Evolutionary conservation across 768 basidiomycete genomes (phyloP), one percentile per base, ranked within the genome.

Genomic region (Phlegmacium glaucopus): DNA sequence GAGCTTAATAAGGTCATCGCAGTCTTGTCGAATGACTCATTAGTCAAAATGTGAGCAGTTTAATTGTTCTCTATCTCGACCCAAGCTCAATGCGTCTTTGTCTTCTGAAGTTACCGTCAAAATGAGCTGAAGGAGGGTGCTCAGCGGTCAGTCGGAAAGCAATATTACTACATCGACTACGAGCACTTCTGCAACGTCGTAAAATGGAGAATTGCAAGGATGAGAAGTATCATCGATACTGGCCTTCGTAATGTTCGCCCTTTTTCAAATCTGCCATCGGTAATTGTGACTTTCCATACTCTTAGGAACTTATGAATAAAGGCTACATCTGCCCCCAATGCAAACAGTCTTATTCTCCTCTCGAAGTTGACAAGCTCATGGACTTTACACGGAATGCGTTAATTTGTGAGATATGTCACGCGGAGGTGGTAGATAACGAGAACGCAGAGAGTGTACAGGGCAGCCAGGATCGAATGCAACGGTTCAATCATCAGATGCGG

Each of bases 141-240:
- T 37, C 87, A 88, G 64, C 83, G 94, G 50, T 86, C 88, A 50
- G 85, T 88, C 50, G 87, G 87, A 52, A 85, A 87, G 59, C 87
- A 90, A 60, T 99, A 97, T 73, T 99, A 90, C 73, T 97, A 91
- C 69, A 89, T 99, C 63, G 87, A 99, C 70, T 94, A 95, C 67
- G 83, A 92, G 59, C 82, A 85, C 61, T 94, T 97, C 63, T 94
- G 91, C 69, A 94, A 98, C 66, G 94, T 98, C 39, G 90, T 95
- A 67, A 97, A 98, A 66, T 99, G 95, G 91, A 79, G 94, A 34
- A 82, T 98, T 45, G 90, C 90, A 4, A 88, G 90, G 62, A 94
- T 97, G 91, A 79, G 90, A 53, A 78, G 84, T 52, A 82, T 82
- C 50, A 92, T 99, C 53, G 94, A 98, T 68, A 84, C 87, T 27